Percentiles rank a stretch among this genome's conserved stretches.
Evolutionary conservation across 208 protist genomes (phyloP).

Genomic region (Entamoeba invadens): DNA sequence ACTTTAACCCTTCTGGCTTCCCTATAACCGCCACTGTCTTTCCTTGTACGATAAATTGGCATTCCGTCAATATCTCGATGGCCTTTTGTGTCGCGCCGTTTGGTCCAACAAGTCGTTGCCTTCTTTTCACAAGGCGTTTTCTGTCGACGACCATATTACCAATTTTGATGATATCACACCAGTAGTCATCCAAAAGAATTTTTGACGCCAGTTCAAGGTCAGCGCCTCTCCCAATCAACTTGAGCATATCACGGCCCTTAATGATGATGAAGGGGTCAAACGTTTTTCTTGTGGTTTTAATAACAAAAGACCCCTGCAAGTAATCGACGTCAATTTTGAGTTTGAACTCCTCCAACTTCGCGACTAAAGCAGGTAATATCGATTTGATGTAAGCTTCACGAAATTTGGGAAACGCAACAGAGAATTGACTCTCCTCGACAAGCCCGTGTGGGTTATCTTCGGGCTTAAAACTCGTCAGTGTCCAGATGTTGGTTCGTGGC

Average conservation of each 20-base stretch:
- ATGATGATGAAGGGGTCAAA: constrained; percentile 95
- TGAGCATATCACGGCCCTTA: constrained; percentile 77
- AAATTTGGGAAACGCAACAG: constrained; percentile 89
- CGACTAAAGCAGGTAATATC: constrained; percentile 57
- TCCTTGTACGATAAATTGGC: constrained; percentile 95
- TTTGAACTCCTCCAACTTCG: constrained; percentile 52
- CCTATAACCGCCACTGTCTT: constrained; percentile 53
- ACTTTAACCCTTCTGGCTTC: constrained; percentile 59
- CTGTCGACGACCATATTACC: constrained; percentile 72
- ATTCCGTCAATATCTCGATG: constrained; percentile 88
- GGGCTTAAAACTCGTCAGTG: not conserved
- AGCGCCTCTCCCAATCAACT: constrained; percentile 56
- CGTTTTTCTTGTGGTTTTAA: constrained; percentile 83
- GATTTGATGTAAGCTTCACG: constrained; percentile 83
- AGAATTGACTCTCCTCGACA: constrained; percentile 73
- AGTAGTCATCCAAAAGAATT: constrained; percentile 82
- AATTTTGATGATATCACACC: constrained; percentile 95
- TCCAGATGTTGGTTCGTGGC: too few relatives aligned
- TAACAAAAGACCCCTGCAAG: constrained; percentile 83
- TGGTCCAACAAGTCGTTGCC: constrained; percentile 90
- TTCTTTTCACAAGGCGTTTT: constrained; percentile 88
- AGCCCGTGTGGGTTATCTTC: constrained; percentile 27
- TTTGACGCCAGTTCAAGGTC: constrained; percentile 63
- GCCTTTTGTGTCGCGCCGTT: constrained; percentile 86
- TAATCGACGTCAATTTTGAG: constrained; percentile 78